phyloP scores from a whole-genome alignment of 176 grass and related monocot genomes.

The Lolium perenne region DNA sequence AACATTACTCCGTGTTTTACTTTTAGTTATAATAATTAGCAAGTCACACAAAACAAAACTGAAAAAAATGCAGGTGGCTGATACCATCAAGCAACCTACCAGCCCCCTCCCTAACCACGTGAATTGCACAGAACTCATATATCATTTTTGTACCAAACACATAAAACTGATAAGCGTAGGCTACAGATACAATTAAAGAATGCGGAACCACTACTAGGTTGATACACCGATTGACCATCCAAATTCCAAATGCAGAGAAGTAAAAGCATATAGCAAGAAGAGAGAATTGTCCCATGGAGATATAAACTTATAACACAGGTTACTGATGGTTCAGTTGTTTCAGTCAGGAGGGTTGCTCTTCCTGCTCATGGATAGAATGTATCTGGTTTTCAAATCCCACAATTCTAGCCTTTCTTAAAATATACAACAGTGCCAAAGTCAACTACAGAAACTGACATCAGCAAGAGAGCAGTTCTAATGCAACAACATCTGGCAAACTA shows the following conservation, averaged over 20 bases:
- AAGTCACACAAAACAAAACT: not conserved
- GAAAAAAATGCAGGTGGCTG: not conserved
- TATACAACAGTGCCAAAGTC: not conserved
- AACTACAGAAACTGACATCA: not conserved
- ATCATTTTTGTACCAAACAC: not conserved
- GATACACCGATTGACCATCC: not conserved
- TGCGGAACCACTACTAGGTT: not conserved
- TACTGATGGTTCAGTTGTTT: not conserved
- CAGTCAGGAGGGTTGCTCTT: not conserved
- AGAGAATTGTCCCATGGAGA: not conserved
- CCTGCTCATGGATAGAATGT: not conserved
- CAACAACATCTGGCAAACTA: constrained; percentile 14
- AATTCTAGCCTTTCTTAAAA: not conserved
- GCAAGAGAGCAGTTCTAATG: constrained; percentile 32
- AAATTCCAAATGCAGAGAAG: not conserved
- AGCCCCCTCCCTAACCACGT: not conserved
- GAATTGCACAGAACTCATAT: not conserved
- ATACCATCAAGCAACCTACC: constrained; percentile 1
- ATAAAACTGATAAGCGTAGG: not conserved
- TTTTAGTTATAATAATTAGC: not conserved
- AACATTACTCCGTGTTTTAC: not conserved
- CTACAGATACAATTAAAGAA: not conserved
- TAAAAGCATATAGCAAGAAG: not conserved
- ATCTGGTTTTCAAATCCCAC: not conserved
- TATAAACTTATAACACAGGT: not conserved